Evolutionary conservation across 768 basidiomycete species (phyloP), one percentile per base, ranked within the genome.

Genomic region (Termitomyces titanicus): DNA sequence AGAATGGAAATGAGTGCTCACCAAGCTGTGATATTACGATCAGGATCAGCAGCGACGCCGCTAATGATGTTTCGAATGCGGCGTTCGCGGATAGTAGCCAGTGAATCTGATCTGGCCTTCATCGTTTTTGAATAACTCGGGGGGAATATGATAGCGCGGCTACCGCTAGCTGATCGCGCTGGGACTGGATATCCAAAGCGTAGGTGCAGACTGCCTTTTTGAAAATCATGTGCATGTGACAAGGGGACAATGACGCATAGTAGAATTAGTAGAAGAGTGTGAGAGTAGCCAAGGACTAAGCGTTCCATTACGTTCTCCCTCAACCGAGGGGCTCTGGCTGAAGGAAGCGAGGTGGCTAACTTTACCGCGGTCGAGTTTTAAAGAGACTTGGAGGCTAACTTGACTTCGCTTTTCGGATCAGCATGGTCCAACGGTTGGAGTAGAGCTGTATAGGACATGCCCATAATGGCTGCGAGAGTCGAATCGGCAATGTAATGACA

Each of bases 51-150:
- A 31, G 52, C 38, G n/a, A 59, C 51, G n/a, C 53, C 35, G 25
- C 34, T 22, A 11, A 64, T 53, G 11, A 64, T 64, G 35, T 56
- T 47, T 5, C 29, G 42, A 12, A 63, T 35, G 44, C 63, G 63
- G 22, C 63, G 63, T 15, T 61, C 56, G 38, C 47, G 52, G 29
- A 63, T 59, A 20, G 40, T 48, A 33, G 45, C 39, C 24, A 64
- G 27, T 31, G 53, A 20, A 34, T 54, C 48, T 24, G 56, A 33
- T 42, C 70, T 70, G 13, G 68, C 68, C 12, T 73, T 71, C 58
- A 68, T 71, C 69, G 66, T 74, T 54, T 56, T 72, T 20, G 69
- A 69, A 29, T 72, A 12, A 15, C 37, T 50, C 11, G 31, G 20
- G 8, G 40, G 55, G 46, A 45, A 57, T 38, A 42, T 35, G 22